phyloP scores from a whole-genome alignment of 495 filamentous ascomycete species.

The Talaromyces nanjingensis region DNA sequence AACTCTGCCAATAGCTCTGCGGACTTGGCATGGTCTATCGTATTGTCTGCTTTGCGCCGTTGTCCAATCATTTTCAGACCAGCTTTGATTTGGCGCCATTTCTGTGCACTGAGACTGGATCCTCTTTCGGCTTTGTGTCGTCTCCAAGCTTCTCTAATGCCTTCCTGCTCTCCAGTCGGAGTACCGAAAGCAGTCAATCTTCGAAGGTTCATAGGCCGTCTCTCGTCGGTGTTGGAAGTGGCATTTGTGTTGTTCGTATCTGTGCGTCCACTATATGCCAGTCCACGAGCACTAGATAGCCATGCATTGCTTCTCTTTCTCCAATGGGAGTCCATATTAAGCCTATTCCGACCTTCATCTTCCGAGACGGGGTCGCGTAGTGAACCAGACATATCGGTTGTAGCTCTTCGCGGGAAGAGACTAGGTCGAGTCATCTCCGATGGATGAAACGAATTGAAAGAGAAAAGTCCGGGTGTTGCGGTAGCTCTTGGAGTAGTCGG shows the following conservation, averaged over 20 bases:
- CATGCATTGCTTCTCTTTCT: conserved; percentile 47
- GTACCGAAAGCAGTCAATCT: conserved; percentile 66
- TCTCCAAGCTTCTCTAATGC: conserved; percentile 42
- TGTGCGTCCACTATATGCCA: conserved; percentile 45
- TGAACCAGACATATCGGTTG: conserved; percentile 57
- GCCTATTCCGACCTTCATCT: conserved; percentile 74
- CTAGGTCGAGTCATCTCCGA: conserved; percentile 41
- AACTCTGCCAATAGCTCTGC: conserved; percentile 95
- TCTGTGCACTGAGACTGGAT: conserved; percentile 71
- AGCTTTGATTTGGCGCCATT: conserved; percentile 82
- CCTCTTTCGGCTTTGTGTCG: conserved; percentile 51
- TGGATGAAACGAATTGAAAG: conserved; percentile 39
- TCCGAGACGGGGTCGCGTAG: conserved; percentile 73
- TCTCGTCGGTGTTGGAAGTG: conserved; percentile 41
- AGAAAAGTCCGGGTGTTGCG: conserved; percentile 33
- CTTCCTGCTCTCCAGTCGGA: conserved; percentile 48
- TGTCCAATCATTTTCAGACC: conserved; percentile 76
- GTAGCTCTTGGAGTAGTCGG: conserved; percentile 52
- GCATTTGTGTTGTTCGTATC: conserved; percentile 24
- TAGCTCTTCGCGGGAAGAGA: conserved; percentile 58
- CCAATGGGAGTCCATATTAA: conserved; percentile 53
- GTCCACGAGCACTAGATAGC: conserved; percentile 47
- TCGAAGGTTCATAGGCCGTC: conserved; percentile 64
- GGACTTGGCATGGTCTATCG: conserved; percentile 89
- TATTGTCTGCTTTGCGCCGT: conserved; percentile 67